phyloP scores from a whole-genome alignment of 805 yeast species.

The Kazachstania africana region DNA sequence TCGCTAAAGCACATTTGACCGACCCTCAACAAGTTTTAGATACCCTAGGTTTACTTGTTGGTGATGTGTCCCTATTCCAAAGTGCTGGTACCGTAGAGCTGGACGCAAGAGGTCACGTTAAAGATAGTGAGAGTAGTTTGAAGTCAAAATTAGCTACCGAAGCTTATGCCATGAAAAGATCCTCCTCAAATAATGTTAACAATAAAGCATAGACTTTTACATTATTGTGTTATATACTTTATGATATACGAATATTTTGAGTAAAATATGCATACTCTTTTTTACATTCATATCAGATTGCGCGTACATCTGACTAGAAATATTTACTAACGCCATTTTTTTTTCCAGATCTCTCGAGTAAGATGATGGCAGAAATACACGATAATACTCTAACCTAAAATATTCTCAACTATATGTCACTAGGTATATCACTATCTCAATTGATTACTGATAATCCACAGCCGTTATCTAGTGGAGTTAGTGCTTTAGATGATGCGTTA shows the following conservation, averaged over 20 bases:
- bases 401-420: conserved; percentile 19
- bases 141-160: conserved; percentile 26
- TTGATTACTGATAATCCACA: conserved; percentile 15
- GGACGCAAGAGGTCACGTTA: conserved; percentile 67
- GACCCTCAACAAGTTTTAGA: conserved; percentile 81
- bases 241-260: too few relatives aligned
- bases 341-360: too few relatives aligned
- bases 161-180: conserved; percentile 20
- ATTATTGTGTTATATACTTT: background rate
- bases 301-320: too few relatives aligned
- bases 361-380: too few relatives aligned
- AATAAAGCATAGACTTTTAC: background rate
- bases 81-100: conserved; percentile 65
- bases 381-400: too few relatives aligned
- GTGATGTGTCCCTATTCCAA: conserved; percentile 68
- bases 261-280: too few relatives aligned
- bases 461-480: conserved; percentile 16
- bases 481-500: conserved; percentile 13
- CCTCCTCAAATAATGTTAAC: conserved; percentile 10
- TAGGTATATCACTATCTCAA: conserved; percentile 26
- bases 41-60: conserved; percentile 67
- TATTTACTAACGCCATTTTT: too few relatives aligned
- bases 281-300: too few relatives aligned
- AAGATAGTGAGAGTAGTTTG: conserved; percentile 30
- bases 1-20: conserved; percentile 73